Percentiles rank a stretch among this genome's conserved stretches.
phyloP scores from a whole-genome alignment of 169 alveolate species.

The Blepharisma undulans region DNA sequence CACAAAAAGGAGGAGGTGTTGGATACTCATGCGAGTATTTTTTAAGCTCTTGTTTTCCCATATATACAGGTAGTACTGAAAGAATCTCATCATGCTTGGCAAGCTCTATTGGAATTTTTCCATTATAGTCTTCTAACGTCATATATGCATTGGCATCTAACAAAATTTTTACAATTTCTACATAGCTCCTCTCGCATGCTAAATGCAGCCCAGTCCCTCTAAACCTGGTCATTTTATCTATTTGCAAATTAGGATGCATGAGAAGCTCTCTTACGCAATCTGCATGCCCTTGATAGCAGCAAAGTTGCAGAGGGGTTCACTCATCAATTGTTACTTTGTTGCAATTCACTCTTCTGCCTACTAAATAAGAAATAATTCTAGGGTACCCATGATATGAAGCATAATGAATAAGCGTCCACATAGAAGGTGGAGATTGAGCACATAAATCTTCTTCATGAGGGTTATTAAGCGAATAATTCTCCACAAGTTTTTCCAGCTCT shows the following conservation, averaged over 20 bases:
- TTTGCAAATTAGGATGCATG: background rate
- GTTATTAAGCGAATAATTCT: background rate
- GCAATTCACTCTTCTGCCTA: background rate
- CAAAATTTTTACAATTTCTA: constrained; percentile 20
- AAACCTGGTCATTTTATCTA: constrained; percentile 10
- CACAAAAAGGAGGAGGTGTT: constrained; percentile 22
- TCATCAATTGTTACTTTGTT: constrained; percentile 31
- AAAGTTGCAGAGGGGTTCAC: constrained; percentile 37
- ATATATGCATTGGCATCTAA: constrained; percentile 4
- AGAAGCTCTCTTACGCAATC: constrained; percentile 6
- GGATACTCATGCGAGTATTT: background rate
- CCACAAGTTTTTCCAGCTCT: background rate
- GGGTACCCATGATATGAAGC: background rate
- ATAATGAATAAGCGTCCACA: background rate
- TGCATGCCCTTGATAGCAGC: background rate
- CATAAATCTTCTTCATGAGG: background rate
- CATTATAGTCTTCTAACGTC: constrained; percentile 23
- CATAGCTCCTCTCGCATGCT: background rate
- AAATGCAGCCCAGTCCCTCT: constrained; percentile 40
- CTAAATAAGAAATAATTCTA: background rate
- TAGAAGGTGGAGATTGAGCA: background rate
- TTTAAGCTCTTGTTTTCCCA: constrained; percentile 6
- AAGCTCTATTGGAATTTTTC: background rate
- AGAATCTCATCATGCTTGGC: constrained; percentile 12
- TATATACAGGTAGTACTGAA: background rate